Percentiles rank a stretch among this genome's conserved stretches.
phyloP scores from a whole-genome alignment of 495 filamentous ascomycete species.

The Hypoxylon lienhwacheense region DNA sequence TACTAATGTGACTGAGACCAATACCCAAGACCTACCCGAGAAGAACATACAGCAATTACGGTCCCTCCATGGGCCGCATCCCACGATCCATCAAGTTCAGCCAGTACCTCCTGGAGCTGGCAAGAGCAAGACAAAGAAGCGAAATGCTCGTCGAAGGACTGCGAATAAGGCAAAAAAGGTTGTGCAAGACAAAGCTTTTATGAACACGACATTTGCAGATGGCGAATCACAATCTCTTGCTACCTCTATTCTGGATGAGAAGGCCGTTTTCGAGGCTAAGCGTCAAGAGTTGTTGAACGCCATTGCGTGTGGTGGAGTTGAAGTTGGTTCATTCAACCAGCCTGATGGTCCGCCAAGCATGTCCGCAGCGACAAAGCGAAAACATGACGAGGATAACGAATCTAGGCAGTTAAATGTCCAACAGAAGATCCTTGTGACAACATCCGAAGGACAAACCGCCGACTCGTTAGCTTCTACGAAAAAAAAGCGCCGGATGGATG shows the following conservation, averaged over 20 bases:
- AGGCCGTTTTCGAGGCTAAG: constrained; percentile 37
- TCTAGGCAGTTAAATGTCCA: not conserved
- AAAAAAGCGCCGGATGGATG: constrained; percentile 58
- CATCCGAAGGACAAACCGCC: constrained; percentile 16
- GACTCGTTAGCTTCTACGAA: constrained; percentile 37
- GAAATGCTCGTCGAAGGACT: constrained; percentile 48
- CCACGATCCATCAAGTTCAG: not conserved
- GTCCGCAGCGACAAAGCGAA: constrained; percentile 17
- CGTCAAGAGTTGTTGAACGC: constrained; percentile 32
- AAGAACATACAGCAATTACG: not conserved
- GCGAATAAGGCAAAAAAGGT: constrained; percentile 33
- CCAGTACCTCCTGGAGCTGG: constrained; percentile 41
- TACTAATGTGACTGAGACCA: not conserved
- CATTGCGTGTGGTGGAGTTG: constrained; percentile 33
- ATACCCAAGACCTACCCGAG: not conserved
- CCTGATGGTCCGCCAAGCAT: not conserved
- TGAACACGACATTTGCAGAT: not conserved
- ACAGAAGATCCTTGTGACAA: not conserved
- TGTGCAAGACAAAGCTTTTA: constrained; percentile 1
- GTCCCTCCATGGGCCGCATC: not conserved
- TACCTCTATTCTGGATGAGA: constrained; percentile 7
- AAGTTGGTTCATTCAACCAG: constrained; percentile 32
- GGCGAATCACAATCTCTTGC: not conserved
- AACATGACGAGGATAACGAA: constrained; percentile 9
- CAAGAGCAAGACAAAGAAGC: constrained; percentile 42